These are phyloP conservation scores for Echium plantagineum DNA, from an alignment of 257 asterid species.

Conservation along the genomic window DNA sequence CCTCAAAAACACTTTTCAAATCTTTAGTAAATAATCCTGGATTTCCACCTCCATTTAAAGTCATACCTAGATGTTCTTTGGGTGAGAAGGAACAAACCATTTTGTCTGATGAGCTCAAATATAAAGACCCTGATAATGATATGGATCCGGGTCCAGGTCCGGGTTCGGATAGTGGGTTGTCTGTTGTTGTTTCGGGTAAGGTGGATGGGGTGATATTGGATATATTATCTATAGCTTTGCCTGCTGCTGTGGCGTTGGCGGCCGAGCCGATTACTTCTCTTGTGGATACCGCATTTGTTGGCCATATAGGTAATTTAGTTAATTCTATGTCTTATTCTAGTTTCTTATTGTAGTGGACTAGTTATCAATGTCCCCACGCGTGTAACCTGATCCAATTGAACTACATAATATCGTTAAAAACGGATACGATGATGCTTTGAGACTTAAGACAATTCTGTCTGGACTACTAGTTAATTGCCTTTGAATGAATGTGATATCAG, in stretches of 20 bases:
- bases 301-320: conserved; percentile 63
- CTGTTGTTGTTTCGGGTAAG: conserved; percentile 7
- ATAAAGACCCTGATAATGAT: conserved; percentile 8
- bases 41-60: too few relatives aligned
- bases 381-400: too few relatives aligned
- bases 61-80: conserved; percentile 16
- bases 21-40: too few relatives aligned
- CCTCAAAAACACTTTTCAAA: too few relatives aligned
- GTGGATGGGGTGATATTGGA: conserved; percentile 62
- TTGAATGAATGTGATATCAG: too few relatives aligned
- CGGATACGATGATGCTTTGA: too few relatives aligned
- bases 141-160: conserved; percentile 9
- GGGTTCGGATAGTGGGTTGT: background rate
- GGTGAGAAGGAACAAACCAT: conserved; percentile 21
- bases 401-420: too few relatives aligned
- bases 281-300: conserved; percentile 78
- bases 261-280: conserved; percentile 86
- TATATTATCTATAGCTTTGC: conserved; percentile 69
- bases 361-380: too few relatives aligned
- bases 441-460: too few relatives aligned
- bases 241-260: conserved; percentile 86
- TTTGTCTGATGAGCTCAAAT: conserved; percentile 6
- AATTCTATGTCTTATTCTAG: background rate
- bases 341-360: too few relatives aligned
- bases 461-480: too few relatives aligned